Evolutionary conservation across 768 basidiomycete species (phyloP).

Genomic region (Suillus subaureus): DNA sequence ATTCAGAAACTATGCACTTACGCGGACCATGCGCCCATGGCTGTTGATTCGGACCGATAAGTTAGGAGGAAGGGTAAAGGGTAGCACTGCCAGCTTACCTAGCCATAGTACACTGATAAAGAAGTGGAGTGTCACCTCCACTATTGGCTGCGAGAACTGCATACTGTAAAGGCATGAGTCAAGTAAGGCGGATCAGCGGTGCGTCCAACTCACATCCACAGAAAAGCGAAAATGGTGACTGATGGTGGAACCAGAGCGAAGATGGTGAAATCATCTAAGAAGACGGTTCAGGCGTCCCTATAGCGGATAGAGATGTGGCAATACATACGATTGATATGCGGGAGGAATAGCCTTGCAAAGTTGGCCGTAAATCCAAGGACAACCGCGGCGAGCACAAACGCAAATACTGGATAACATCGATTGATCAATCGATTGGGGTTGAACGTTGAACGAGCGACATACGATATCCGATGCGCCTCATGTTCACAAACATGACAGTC

Average conservation of each 20-base stretch:
- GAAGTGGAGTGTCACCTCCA: constrained; percentile 59
- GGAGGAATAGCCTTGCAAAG: constrained; percentile 69
- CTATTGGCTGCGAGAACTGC: constrained; percentile 69
- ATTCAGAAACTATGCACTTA: constrained; percentile 35
- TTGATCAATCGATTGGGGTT: constrained; percentile 12
- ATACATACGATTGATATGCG: constrained; percentile 60
- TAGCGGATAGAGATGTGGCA: neutral
- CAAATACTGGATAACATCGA: constrained; percentile 31
- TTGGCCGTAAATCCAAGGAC: constrained; percentile 72
- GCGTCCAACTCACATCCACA: constrained; percentile 51
- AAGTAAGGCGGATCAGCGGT: neutral
- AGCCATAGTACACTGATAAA: constrained; percentile 69
- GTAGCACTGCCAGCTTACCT: constrained; percentile 42
- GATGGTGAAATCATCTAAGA: constrained; percentile 67
- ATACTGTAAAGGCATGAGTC: constrained; percentile 42
- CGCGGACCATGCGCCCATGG: constrained; percentile 77
- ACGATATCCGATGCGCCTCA: constrained; percentile 57
- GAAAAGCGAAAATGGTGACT: constrained; percentile 61
- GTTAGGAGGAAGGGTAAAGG: neutral
- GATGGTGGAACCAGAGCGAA: constrained; percentile 69
- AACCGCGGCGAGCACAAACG: constrained; percentile 43
- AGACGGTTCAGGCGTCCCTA: neutral
- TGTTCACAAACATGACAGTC: constrained; percentile 63
- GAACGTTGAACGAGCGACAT: constrained; percentile 22
- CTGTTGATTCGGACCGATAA: constrained; percentile 38